Percentiles rank a stretch among this genome's conserved stretches.
Evolutionary conservation across 2,329 filamentous ascomycete genomes (phyloP).

Genomic region (Cryoendolithus antarcticus): DNA sequence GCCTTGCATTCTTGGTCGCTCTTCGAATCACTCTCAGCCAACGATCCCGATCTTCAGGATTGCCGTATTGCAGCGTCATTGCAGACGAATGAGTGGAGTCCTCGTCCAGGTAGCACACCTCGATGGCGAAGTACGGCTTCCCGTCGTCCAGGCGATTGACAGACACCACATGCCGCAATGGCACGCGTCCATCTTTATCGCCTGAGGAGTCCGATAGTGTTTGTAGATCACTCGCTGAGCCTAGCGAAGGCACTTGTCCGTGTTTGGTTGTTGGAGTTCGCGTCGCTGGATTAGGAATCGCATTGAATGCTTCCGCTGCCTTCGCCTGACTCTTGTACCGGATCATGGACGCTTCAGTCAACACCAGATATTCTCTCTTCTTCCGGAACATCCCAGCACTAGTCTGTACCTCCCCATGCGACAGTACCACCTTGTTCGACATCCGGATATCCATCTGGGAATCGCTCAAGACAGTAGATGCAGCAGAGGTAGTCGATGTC

Average conservation of each 20-base stretch:
- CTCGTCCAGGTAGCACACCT: slow-evolving; percentile 57
- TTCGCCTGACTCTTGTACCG: slow-evolving; percentile 57
- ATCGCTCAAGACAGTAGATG: slow-evolving; percentile 34
- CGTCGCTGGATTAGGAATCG: slow-evolving; percentile 22
- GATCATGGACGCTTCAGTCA: slow-evolving; percentile 56
- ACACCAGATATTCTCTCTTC: slow-evolving; percentile 59
- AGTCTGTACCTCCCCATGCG: slow-evolving; percentile 59
- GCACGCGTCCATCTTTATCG: slow-evolving; percentile 45
- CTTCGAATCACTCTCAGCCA: slow-evolving; percentile 53
- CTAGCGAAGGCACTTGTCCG: slow-evolving; percentile 44
- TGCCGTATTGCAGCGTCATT: slow-evolving; percentile 52
- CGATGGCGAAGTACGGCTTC: slow-evolving; percentile 52
- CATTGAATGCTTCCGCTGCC: slow-evolving; percentile 50
- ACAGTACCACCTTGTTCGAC: slow-evolving; percentile 38
- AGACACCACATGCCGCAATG: slow-evolving; percentile 54
- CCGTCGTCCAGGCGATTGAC: slow-evolving; percentile 57
- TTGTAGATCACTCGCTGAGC: slow-evolving; percentile 50
- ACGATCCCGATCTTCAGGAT: slow-evolving; percentile 50
- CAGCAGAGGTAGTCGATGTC: slow-evolving; percentile 37
- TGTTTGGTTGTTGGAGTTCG: slow-evolving; percentile 40
- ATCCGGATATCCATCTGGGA: slow-evolving; percentile 10
- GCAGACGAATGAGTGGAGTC: slow-evolving; percentile 47
- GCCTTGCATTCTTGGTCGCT: slow-evolving; percentile 44
- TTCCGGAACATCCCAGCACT: slow-evolving; percentile 59
- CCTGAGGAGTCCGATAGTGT: slow-evolving; percentile 39